phyloP scores from a whole-genome alignment of 345 rosid genomes.

The Euclidium syriacum region DNA sequence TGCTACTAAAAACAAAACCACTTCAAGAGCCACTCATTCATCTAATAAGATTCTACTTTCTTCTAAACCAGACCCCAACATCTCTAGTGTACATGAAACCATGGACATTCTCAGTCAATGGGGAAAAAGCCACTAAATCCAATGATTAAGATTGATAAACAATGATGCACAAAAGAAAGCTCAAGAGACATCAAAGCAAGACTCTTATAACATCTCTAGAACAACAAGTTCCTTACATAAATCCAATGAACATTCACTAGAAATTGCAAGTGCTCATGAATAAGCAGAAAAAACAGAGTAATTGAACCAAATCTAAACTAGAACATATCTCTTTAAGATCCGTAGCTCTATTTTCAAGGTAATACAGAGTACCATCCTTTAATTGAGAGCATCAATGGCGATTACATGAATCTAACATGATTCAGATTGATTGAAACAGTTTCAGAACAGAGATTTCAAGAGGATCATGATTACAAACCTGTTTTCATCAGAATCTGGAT shows the following conservation, averaged over 20 bases:
- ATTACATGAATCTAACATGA: neutral
- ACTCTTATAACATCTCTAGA: neutral
- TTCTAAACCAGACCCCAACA: neutral
- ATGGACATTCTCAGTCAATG: neutral
- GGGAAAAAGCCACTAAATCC: too few relatives aligned
- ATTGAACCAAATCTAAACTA: neutral
- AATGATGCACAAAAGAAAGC: neutral
- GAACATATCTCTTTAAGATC: neutral
- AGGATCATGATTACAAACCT: slow-evolving; percentile 42
- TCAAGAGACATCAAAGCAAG: neutral
- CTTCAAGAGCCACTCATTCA: neutral
- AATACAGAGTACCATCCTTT: neutral
- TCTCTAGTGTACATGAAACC: neutral
- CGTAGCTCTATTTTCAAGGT: neutral
- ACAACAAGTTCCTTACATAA: neutral
- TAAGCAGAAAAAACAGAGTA: neutral
- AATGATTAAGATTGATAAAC: neutral
- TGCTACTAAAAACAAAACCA: too few relatives aligned
- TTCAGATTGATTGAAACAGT: neutral
- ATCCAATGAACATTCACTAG: neutral
- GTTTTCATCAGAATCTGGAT: slow-evolving; percentile 90
- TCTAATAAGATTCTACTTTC: neutral
- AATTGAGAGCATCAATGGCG: neutral
- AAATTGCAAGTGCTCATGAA: neutral
- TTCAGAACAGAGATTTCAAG: neutral